phyloP scores from a whole-genome alignment of 2,329 filamentous ascomycete species.

The Cladosporium sphaerospermum region DNA sequence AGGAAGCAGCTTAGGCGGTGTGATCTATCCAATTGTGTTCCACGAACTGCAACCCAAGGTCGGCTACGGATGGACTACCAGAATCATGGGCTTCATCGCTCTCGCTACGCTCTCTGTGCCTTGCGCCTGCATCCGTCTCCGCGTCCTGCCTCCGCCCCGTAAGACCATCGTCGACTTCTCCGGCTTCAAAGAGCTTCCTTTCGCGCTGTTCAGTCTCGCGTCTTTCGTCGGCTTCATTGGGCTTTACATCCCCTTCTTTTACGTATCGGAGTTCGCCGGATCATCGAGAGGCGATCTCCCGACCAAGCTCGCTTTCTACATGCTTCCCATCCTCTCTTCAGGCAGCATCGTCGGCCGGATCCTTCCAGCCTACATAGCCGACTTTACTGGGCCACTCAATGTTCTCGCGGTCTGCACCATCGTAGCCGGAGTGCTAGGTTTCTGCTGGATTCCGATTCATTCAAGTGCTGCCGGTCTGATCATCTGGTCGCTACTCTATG shows the following conservation, averaged over 20 bases:
- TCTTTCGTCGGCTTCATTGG: constrained; percentile 31
- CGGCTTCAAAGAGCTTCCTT: constrained; percentile 33
- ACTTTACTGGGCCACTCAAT: constrained; percentile 50
- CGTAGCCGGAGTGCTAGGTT: constrained; percentile 41
- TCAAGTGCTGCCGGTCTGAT: constrained; percentile 26
- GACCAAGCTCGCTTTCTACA: constrained; percentile 29
- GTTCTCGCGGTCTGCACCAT: constrained; percentile 37
- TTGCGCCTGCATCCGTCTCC: constrained; percentile 14
- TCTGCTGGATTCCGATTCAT: constrained; percentile 49
- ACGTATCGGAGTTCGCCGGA: constrained; percentile 32
- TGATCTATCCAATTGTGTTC: constrained; percentile 16
- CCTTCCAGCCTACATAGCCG: constrained; percentile 46
- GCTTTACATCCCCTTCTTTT: constrained; percentile 38
- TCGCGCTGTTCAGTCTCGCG: constrained; percentile 26
- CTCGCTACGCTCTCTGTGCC: constrained; percentile 20
- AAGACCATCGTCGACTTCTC: constrained; percentile 31
- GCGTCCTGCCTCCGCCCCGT: constrained; percentile 26
- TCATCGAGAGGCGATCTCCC: constrained; percentile 16
- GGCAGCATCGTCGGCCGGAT: constrained; percentile 30
- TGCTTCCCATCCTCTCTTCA: constrained; percentile 32
- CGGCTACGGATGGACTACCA: constrained; percentile 49
- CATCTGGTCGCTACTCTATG: constrained; percentile 27
- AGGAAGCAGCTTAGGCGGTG: constrained; percentile 29
- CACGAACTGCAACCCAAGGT: constrained; percentile 31
- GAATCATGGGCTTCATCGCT: constrained; percentile 44